A percentile compares a stretch with the other conserved stretches of the same genome.
phyloP scores from a whole-genome alignment of 352 stramenopile genomes.

The Globisporangium cederbergense region DNA sequence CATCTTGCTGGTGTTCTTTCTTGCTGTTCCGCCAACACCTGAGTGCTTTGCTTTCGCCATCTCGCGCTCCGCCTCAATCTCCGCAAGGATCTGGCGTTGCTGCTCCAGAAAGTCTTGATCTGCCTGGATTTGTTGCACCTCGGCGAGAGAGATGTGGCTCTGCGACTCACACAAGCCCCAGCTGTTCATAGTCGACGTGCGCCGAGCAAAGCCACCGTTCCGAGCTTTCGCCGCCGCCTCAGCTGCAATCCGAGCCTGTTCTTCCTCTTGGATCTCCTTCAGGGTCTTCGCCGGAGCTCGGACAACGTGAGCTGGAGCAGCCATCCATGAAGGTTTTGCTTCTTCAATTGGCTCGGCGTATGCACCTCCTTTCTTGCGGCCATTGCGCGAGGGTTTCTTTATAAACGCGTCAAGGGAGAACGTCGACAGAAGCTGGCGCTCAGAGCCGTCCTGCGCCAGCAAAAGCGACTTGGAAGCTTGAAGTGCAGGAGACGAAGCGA shows the following conservation, averaged over 20 bases:
- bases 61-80: conserved; percentile 36
- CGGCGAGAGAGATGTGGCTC: conserved; percentile 50
- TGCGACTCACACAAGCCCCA: conserved; percentile 52
- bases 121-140: conserved; percentile 60
- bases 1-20: background rate
- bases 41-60: background rate
- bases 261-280: conserved; percentile 68
- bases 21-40: background rate
- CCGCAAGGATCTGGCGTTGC: conserved; percentile 58
- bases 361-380: conserved; percentile 15
- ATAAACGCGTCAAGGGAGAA: conserved; percentile 70
- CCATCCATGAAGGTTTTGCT: conserved; percentile 7
- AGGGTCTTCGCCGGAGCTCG: conserved; percentile 33
- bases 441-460: conserved; percentile 44
- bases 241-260: conserved; percentile 33
- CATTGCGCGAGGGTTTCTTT: conserved; percentile 40
- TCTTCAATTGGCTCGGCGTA: conserved; percentile 1
- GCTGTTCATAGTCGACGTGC: conserved; percentile 60
- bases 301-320: conserved; percentile 1
- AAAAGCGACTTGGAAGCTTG: conserved; percentile 22
- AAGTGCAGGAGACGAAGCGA: conserved; percentile 19
- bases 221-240: conserved; percentile 48
- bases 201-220: conserved; percentile 28
- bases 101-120: conserved; percentile 63
- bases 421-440: conserved; percentile 36